Conservation (phyloP, 2,329 filamentous ascomycete genomes). For the Botrytis medusae region DNA sequence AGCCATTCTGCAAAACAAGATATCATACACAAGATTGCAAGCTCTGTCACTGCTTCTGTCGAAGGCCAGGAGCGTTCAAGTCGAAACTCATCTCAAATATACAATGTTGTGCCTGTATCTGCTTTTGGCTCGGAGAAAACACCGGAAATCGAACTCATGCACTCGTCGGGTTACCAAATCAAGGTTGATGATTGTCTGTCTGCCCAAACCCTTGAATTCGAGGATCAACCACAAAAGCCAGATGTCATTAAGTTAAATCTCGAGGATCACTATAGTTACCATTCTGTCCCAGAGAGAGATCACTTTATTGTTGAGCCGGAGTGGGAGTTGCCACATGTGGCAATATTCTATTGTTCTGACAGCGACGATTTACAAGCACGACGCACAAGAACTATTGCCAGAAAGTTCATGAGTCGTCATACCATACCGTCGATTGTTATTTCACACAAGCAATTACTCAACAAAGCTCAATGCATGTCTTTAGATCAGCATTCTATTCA, state of each 20-base stretch:
- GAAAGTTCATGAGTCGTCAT: conserved; percentile 50
- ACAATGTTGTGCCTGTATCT: conserved; percentile 53
- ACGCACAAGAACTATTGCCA: conserved; percentile 45
- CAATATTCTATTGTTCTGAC: conserved; percentile 50
- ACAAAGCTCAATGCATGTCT: conserved; percentile 41
- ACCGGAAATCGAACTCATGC: conserved; percentile 53
- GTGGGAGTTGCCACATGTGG: conserved; percentile 51
- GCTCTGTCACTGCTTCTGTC: conserved; percentile 47
- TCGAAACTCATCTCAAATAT: conserved; percentile 46
- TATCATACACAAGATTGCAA: conserved; percentile 50
- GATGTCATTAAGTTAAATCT: conserved; percentile 44
- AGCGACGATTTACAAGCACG: conserved; percentile 44
- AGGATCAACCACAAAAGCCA: conserved; percentile 41
- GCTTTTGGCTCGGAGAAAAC: conserved; percentile 48
- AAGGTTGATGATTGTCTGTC: conserved; percentile 50
- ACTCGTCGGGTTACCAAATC: conserved; percentile 52
- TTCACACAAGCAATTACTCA: conserved; percentile 46
- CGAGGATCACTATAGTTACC: conserved; percentile 43
- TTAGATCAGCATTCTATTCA: conserved; percentile 47
- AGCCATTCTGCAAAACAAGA: conserved; percentile 44
- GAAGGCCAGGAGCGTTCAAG: conserved; percentile 38
- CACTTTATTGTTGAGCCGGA: conserved; percentile 44
- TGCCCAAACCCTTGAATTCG: conserved; percentile 41
- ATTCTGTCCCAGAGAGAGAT: conserved; percentile 41
- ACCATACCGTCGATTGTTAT: conserved; percentile 50